phyloP scores from a whole-genome alignment of 1,139 yeast species.

The Blastobotrys petasosporus region DNA sequence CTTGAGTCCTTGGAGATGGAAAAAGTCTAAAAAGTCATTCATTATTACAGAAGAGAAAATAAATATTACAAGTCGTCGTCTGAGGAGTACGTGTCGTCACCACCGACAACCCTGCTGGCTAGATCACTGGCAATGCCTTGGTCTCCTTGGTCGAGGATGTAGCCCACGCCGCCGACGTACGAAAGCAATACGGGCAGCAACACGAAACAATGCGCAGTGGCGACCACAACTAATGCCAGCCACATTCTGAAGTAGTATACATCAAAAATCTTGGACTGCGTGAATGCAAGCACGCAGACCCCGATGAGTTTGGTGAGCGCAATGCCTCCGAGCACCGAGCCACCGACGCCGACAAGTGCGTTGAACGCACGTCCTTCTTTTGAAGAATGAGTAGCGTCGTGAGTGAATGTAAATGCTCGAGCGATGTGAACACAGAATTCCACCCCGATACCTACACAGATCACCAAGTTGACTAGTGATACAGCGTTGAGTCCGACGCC shows the following conservation, averaged over 20 bases:
- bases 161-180: constrained; percentile 54
- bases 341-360: constrained; percentile 72
- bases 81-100: constrained; percentile 8
- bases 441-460: constrained; percentile 87
- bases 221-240: constrained; percentile 72
- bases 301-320: constrained; percentile 87
- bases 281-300: constrained; percentile 76
- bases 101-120: constrained; percentile 24
- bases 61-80: constrained; percentile 7
- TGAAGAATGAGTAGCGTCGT: constrained; percentile 19
- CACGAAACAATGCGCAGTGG: constrained; percentile 70
- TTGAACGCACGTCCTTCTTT: constrained; percentile 44
- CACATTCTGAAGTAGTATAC: constrained; percentile 94
- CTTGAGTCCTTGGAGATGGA: neutral
- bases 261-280: constrained; percentile 80
- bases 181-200: constrained; percentile 72
- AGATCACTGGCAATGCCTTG: constrained; percentile 30
- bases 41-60: neutral
- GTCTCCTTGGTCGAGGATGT: constrained; percentile 34
- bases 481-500: constrained; percentile 81
- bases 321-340: constrained; percentile 84
- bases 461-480: constrained; percentile 77
- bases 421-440: constrained; percentile 89
- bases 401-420: constrained; percentile 57
- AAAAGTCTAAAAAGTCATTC: too few species aligned